Evolutionary conservation across 83 land plant genomes (phyloP), one percentile per base, ranked within the genome.

Genomic region (Thuja plicata): DNA sequence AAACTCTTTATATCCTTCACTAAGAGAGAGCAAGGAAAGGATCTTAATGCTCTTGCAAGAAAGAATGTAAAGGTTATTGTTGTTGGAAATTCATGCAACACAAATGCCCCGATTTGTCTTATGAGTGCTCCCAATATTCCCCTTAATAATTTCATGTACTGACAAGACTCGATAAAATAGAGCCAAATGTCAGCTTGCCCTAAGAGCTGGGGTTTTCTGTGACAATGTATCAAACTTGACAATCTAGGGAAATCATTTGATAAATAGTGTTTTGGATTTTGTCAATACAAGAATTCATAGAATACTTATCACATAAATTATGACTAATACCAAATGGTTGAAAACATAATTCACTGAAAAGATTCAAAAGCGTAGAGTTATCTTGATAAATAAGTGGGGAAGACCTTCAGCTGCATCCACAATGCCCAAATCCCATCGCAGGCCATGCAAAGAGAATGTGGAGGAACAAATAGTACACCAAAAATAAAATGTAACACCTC

Each of bases 181-280:
- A 90, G 99, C 99, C 16, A 98, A 96, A 87, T 98, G 99, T 87
- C 99, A 97, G 99, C 95, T 97, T 34, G 99, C 99, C 8, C 93
- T 97, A 0, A 97, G 94, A 94, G 99, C 99, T 27, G 99, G 99
- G 40, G 97, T 97, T 0, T 98, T 98, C 87, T 98, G 96, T 90
- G 99, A 98, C 84, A 94, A 96, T 89, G 99, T 98, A 27, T 98
- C 99, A 40, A 97, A 98, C 88, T 89, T 97, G 74, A 96, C 99
- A 40, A 98, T 98, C 24, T 98, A 99, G 99, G 99, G 99, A 85
- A 98, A 98, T 83, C 99, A 98, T 89, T 97, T 97, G n/a, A 98
- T 99, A 4, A 98, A 99, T 55, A 98, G 96, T 97, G 99, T 98
- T 87, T 99, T 99, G 3, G 99, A 98, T 91, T 98, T 97, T 84